Evolutionary conservation across 106 monocot genomes (phyloP), one percentile per base, ranked within the genome.

Genomic region (Narthecium ossifragum): DNA sequence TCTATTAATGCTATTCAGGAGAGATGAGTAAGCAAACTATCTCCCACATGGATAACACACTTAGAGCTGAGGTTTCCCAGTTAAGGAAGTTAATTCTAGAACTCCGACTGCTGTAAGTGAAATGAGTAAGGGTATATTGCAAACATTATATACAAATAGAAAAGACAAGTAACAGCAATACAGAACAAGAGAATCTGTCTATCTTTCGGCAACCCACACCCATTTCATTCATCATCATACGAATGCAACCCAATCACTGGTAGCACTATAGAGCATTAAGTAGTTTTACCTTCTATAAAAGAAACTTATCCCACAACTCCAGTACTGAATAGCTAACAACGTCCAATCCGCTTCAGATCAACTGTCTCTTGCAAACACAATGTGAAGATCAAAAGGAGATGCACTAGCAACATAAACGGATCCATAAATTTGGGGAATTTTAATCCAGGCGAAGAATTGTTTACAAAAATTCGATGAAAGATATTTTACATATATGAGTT

Each of bases 361-460:
- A 41, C 33, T 36, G 73, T 53, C 75, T 92, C 83, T 92, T 86
- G 86, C 92, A 92, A 86, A 80, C 66, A 92, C 79, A 92, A 71
- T 71, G 45, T 53, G 66, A 80, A 72, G 52, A 86, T 92, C 70
- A 92, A 78, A 85, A 86, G 61, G 63, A 80, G 80, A 23, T 31
- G 70, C 59, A 67, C 77, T 33, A 65, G 52, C 34, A 56, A 15
- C 43, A 38, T 3, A 26, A 55, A 50, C 34, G 46, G 50, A 71
- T 70, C 34, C 23, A 70, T 65, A 67, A 64, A 66, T 31, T 53
- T 59, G 18, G 50, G 34, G 34, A 60, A 66, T 79, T 68, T 47
- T 63, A 70, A 68, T 48, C 61, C 68, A 68, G 59, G 29, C 13
- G 62, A 43, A 33, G 59, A 38, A 49, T 57, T 47, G 62, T 74